phyloP scores from a whole-genome alignment of 2,329 filamentous ascomycete genomes.

The Talaromyces verruculosus region DNA sequence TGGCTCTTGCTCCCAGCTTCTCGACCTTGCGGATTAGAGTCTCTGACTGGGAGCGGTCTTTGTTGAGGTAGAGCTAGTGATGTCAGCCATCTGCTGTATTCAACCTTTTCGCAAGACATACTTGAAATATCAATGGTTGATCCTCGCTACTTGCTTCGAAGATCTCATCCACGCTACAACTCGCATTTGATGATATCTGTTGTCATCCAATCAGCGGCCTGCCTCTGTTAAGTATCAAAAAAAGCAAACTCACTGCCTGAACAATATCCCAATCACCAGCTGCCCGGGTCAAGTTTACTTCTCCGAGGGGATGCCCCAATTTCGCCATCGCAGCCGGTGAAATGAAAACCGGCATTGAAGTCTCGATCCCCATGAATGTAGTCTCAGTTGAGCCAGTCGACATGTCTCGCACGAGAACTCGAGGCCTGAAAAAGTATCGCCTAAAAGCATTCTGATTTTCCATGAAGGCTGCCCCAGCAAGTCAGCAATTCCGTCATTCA shows the following conservation, averaged over 20 bases:
- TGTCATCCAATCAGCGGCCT: background rate
- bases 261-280: background rate
- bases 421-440: background rate
- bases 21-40: background rate
- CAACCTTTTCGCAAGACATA: background rate
- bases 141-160: background rate
- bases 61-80: background rate
- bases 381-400: background rate
- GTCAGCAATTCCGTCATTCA: background rate
- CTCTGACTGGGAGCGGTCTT: background rate
- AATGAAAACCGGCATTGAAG: background rate
- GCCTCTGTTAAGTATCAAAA: background rate
- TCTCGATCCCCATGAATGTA: background rate
- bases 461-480: background rate
- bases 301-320: background rate
- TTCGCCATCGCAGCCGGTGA: background rate
- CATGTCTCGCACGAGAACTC: background rate
- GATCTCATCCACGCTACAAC: background rate
- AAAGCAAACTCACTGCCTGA: background rate
- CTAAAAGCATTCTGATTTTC: background rate
- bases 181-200: background rate
- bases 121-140: background rate
- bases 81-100: background rate
- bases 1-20: background rate
- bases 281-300: background rate